Base-by-base conservation (phyloP, 352 stramenopile species). In the Pythium sp. region DNA sequence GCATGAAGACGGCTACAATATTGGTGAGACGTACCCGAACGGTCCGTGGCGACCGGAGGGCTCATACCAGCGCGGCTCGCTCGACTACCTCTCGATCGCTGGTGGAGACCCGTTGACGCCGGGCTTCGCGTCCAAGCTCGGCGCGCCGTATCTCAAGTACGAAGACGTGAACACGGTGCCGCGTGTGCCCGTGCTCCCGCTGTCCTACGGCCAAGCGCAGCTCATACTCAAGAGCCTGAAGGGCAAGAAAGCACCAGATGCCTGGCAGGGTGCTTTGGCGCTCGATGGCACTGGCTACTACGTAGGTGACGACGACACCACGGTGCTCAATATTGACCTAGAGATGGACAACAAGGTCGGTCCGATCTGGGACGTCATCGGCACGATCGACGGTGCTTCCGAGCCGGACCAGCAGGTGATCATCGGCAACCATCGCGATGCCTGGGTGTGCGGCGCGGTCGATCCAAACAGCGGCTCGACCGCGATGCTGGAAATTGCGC, bases 391-490 rank as follows among this genome's bases (percentile, higher is more conserved):
- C 43, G 89, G 85, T 32, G 62, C 69, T 0, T 71, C 79, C 18
- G 72, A 85, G 38, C 75, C 87, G 3, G 87, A 94, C 11, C 74
- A 90, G 59, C 82, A 86, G 26, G 81, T 97, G 15, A 36, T 97
- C n/a, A 78, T 97, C 38, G 89, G 90, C 41, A 98, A 97, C 72
- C 92, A 97, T 69, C 86, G 92, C 26, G 92, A 98, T 70, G 91
- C 90, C 5, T 98, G 92, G 92, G 88, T 97, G 0, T 96, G 89
- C 62, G 91, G 90, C 12, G 91, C 89, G 0, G 83, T 89, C 20
- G 90, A 97, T 67, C 92, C 92, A 12, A 93, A 92, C 26, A 92
- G 78, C 26, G 92, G 78, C 9, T 97, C 91, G 8, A 77, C 88
- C 4, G 72, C 78, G 2, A 75, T 97, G 72, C 65, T 97, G 2